These are phyloP conservation scores for Xylaria telfairii DNA, from an alignment of 495 filamentous ascomycete species.

Conservation along the genomic window DNA sequence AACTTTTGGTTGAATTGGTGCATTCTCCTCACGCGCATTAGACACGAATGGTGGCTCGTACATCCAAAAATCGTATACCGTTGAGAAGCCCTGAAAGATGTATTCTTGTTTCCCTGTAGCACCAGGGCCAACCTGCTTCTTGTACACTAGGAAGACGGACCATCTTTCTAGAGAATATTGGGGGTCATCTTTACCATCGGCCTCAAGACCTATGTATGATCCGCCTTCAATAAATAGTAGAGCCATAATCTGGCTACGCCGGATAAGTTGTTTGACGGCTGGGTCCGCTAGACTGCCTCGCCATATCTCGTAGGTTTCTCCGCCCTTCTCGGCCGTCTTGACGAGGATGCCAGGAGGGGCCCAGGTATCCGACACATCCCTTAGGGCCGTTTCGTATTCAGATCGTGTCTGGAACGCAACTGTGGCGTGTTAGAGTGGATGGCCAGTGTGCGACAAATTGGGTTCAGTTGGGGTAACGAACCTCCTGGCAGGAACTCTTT, in stretches of 20 bases:
- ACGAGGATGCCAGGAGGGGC: conserved; percentile 59
- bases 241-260: conserved; percentile 82
- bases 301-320: conserved; percentile 59
- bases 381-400: conserved; percentile 65
- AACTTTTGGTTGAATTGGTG: conserved; percentile 22
- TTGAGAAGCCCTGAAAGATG: conserved; percentile 82
- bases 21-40: conserved; percentile 27
- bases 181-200: conserved; percentile 70
- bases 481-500: conserved; percentile 71
- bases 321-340: conserved; percentile 44
- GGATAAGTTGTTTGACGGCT: conserved; percentile 67
- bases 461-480: conserved; percentile 44
- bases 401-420: conserved; percentile 66
- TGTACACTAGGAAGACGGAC: conserved; percentile 86
- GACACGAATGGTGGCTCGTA: conserved; percentile 50
- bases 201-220: conserved; percentile 67
- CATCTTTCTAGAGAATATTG: conserved; percentile 79
- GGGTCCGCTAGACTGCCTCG: conserved; percentile 56
- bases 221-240: conserved; percentile 93
- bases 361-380: conserved; percentile 63
- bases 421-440: conserved; percentile 40
- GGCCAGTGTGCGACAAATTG: background rate
- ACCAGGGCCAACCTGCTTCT: conserved; percentile 57
- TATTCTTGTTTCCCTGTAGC: conserved; percentile 62
- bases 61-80: conserved; percentile 83